phyloP scores from a whole-genome alignment of 139 green algal species.

The Chlorella sp. region DNA sequence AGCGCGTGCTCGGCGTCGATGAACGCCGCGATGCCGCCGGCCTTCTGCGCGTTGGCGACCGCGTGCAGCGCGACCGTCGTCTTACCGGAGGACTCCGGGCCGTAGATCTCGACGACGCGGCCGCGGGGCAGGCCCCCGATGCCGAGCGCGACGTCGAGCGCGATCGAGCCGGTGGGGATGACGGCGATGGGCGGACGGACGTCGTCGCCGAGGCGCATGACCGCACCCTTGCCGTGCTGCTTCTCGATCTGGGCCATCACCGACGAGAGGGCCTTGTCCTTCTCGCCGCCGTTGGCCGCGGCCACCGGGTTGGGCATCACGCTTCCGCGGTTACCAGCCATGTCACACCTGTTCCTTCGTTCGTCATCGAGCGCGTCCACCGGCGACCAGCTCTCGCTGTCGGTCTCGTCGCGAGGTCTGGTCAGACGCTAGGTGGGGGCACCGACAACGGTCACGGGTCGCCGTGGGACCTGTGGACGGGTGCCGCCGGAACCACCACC shows the following conservation, averaged over 20 bases:
- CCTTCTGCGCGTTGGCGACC: conserved; percentile 79
- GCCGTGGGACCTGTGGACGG: no score
- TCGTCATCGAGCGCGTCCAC: no score
- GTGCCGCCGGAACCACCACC: no score
- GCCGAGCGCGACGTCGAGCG: neutral
- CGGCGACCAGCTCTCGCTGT: no score
- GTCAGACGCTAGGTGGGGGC: no score
- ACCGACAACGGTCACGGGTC: no score
- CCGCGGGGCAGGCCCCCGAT: neutral
- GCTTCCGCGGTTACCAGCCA: no score
- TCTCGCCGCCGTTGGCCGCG: neutral
- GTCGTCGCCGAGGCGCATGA: no score
- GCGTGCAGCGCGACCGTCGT: conserved; percentile 94
- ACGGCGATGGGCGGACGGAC: neutral
- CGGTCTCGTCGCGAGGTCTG: no score
- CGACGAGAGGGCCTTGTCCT: neutral
- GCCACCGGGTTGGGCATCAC: no score
- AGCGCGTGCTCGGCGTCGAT: conserved; percentile 92
- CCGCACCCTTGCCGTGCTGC: no score
- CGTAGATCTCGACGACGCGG: conserved; percentile 66
- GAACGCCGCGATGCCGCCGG: conserved; percentile 40
- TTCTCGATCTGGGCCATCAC: neutral
- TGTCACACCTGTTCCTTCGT: no score
- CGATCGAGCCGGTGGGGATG: neutral
- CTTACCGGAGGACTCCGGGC: conserved; percentile 90